Conservation (phyloP, 2,329 filamentous ascomycete species). For the Colletotrichum shisoi region DNA sequence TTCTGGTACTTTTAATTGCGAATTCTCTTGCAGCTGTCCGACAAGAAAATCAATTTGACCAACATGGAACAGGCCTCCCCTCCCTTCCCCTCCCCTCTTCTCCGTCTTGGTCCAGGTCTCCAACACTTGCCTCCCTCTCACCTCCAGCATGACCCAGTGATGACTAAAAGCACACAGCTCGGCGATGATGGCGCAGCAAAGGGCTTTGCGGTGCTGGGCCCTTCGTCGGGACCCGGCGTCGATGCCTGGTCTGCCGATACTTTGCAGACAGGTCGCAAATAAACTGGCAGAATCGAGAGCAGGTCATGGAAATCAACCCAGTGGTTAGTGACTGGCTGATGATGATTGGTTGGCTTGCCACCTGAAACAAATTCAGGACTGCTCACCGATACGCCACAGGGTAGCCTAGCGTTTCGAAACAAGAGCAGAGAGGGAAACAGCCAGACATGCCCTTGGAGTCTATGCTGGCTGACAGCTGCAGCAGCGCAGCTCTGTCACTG, state of each 20-base stretch:
- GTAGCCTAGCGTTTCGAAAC: conserved; percentile 38
- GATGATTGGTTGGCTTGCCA: conserved; percentile 29
- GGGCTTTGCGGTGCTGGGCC: neutral
- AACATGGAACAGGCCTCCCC: neutral
- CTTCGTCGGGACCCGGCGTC: neutral
- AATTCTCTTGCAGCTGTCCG: neutral
- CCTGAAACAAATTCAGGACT: conserved; percentile 42
- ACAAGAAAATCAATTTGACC: neutral
- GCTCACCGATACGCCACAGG: conserved; percentile 36
- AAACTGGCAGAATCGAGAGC: conserved; percentile 21
- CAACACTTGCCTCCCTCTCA: neutral
- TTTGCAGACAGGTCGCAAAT: conserved; percentile 14
- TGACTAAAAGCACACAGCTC: neutral
- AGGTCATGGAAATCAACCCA: conserved; percentile 8
- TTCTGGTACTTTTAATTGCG: neutral
- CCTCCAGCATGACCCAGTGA: neutral
- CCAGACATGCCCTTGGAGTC: conserved; percentile 1
- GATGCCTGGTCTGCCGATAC: conserved; percentile 19
- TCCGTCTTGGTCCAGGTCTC: neutral
- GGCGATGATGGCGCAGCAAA: conserved; percentile 1
- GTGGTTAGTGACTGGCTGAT: conserved; percentile 6
- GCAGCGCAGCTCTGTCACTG: neutral
- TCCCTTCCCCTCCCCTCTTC: neutral
- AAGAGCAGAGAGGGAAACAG: conserved; percentile 24
- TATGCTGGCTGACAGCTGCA: neutral